phyloP scores from a whole-genome alignment of 2,329 filamentous ascomycete genomes.

The Shiraia sp. region DNA sequence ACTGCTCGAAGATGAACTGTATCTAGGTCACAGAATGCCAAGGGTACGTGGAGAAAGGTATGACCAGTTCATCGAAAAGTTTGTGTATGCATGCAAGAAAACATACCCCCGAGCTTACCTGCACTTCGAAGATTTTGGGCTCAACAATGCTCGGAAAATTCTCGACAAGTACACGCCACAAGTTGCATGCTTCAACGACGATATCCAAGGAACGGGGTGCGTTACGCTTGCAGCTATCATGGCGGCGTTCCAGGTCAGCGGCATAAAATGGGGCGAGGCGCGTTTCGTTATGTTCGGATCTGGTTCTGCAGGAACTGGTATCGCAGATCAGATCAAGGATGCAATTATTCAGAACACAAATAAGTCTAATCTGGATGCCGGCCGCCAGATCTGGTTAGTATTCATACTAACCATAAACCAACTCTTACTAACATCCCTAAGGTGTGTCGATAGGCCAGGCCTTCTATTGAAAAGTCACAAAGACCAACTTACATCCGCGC shows the following conservation, averaged over 20 bases:
- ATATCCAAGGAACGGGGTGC: conserved; percentile 86
- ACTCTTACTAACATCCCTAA: conserved; percentile 38
- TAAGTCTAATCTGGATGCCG: conserved; percentile 73
- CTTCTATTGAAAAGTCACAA: conserved; percentile 68
- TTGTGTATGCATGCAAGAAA: conserved; percentile 69
- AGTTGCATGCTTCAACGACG: conserved; percentile 87
- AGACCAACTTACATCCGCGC: conserved; percentile 66
- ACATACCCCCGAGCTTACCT: conserved; percentile 80
- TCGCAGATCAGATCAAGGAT: conserved; percentile 81
- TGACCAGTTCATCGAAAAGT: conserved; percentile 75
- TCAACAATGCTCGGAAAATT: conserved; percentile 74
- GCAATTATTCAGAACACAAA: conserved; percentile 71
- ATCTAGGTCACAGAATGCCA: conserved; percentile 72
- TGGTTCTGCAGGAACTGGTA: conserved; percentile 81
- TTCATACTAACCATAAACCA: neutral
- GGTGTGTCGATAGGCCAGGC: conserved; percentile 81
- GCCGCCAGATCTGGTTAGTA: conserved; percentile 74
- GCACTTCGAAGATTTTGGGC: conserved; percentile 88
- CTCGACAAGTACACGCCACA: conserved; percentile 74
- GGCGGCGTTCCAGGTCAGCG: conserved; percentile 71
- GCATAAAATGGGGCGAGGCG: conserved; percentile 68
- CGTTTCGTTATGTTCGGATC: conserved; percentile 78
- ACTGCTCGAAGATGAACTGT: conserved; percentile 74
- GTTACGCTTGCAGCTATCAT: conserved; percentile 84
- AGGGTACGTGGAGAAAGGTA: conserved; percentile 73